Conservation (phyloP, 192 early-diverging fungal species). For the Coemansia sp. region DNA sequence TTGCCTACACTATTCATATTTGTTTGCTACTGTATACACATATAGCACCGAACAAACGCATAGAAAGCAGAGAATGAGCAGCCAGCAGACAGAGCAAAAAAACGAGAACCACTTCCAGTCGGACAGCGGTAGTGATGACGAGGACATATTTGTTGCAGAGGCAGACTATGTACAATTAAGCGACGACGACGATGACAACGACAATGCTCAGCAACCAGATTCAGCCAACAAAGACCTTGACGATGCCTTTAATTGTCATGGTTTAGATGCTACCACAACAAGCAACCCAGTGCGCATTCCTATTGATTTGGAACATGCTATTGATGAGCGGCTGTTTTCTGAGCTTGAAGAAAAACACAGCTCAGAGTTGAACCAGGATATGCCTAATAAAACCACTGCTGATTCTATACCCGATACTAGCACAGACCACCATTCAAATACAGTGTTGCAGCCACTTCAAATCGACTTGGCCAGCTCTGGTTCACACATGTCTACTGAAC, state of each 20-base stretch:
- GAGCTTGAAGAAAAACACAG: conserved; percentile 11
- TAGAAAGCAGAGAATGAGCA: background rate
- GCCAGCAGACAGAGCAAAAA: background rate
- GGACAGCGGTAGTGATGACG: background rate
- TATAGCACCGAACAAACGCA: no score
- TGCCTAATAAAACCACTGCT: background rate
- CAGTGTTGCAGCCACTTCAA: conserved; percentile 8
- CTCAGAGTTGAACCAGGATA: background rate
- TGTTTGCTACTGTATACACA: no score
- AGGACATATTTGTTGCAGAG: conserved; percentile 10
- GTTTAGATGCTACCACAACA: background rate
- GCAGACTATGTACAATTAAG: conserved; percentile 5
- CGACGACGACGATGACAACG: background rate
- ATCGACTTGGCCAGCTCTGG: conserved; percentile 8
- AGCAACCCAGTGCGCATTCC: background rate
- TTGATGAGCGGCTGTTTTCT: conserved; percentile 11
- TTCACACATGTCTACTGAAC: conserved; percentile 34
- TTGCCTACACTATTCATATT: no score
- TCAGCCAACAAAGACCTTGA: background rate
- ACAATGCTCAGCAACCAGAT: background rate
- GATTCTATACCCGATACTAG: background rate
- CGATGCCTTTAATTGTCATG: conserved; percentile 1
- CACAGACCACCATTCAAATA: background rate
- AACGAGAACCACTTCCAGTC: background rate
- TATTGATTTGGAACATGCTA: conserved; percentile 6